Percentiles rank a stretch among this genome's conserved stretches.
phyloP scores from a whole-genome alignment of 1,284 basidiomycete species.

The Apiotrichum siamense region DNA sequence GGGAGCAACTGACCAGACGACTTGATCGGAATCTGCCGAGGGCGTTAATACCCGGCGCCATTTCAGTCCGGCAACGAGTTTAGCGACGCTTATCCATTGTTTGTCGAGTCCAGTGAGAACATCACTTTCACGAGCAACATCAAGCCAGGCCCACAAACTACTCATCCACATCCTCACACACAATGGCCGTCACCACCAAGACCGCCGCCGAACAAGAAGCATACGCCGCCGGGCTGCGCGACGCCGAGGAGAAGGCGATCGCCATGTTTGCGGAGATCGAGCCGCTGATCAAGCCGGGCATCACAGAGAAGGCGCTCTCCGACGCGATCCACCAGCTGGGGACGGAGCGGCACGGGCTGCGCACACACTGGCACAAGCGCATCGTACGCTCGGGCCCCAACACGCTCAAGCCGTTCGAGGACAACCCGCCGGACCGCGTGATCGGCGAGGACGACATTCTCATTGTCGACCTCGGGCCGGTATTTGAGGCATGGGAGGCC shows the following conservation, averaged over 20 bases:
- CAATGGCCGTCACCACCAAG: conserved; percentile 21
- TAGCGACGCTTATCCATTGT: too few species aligned
- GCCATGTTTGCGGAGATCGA: conserved; percentile 16
- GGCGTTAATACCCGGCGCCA: too few species aligned
- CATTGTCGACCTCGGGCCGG: conserved; percentile 16
- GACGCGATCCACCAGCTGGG: conserved; percentile 18
- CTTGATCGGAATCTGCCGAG: too few species aligned
- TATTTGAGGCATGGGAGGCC: conserved; percentile 19
- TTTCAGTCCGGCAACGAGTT: too few species aligned
- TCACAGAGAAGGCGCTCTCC: conserved; percentile 12
- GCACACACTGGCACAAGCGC: conserved; percentile 20
- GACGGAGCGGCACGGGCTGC: conserved; percentile 5
- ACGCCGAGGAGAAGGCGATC: conserved; percentile 11
- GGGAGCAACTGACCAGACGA: too few species aligned
- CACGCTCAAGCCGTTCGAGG: conserved; percentile 17
- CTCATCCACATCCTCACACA: conserved; percentile 71
- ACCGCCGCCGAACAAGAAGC: conserved; percentile 5
- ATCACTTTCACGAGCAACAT: too few species aligned
- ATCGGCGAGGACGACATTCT: conserved; percentile 16
- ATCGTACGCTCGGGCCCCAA: conserved; percentile 14
- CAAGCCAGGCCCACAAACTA: too few species aligned
- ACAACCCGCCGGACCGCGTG: conserved; percentile 14
- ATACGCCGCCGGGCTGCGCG: conserved; percentile 9
- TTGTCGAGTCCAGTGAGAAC: too few species aligned
- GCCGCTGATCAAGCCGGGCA: conserved; percentile 9